Base-by-base conservation (phyloP, 306 rosid species). In the Dryas drummondii region DNA sequence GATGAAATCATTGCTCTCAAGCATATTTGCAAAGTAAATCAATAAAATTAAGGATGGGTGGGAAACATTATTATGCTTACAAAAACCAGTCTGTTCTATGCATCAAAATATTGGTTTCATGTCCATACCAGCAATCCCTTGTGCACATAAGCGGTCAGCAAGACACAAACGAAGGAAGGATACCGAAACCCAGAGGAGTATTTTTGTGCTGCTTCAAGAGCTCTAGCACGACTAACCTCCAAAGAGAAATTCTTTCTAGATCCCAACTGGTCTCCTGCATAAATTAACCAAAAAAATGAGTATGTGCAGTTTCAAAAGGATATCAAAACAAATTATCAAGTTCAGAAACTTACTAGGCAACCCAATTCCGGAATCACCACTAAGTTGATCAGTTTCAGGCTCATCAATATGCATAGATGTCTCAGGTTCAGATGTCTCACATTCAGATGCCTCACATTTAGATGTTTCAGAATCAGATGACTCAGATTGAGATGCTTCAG, bases 291-390 rank as follows among this genome's bases (percentile, higher is more conserved):
- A n/a, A 55, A 0, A 17, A 55, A 55, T 55, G 60, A n/a, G 4
- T 9, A 52, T 17, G 11, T 55, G 26, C 27, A n/a, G 27, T 52
- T 52, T 15, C 2, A n/a, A 52, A 17, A 55, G 12, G 60, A 11
- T 55, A n/a, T 17, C 12, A 55, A 55, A n/a, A 55, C 60, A 1
- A 32, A 32, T 55, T 5, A 55, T 3, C 57, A 5, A 58, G 37
- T 9, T 58, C 16, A 26, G 63, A 58, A 58, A 26, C 63, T 58
- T 22, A 58, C 63, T 58, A 58, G 63, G 63, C 63, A 58, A 11
- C 16, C 15, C 41, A 26, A 26, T 58, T 58, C 26, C 7, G 7
- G 63, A 26, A 58, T 58, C 41, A 40, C 26, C 63, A 1, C 65
- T 32, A 71, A n/a, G 45, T 49, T 47, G 47, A 44, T 17, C 47